Evolutionary conservation across 225 moss, liverwort and hornwort genomes (phyloP), one percentile per base, ranked within the genome.

Genomic region (Polytrichum formosum): DNA sequence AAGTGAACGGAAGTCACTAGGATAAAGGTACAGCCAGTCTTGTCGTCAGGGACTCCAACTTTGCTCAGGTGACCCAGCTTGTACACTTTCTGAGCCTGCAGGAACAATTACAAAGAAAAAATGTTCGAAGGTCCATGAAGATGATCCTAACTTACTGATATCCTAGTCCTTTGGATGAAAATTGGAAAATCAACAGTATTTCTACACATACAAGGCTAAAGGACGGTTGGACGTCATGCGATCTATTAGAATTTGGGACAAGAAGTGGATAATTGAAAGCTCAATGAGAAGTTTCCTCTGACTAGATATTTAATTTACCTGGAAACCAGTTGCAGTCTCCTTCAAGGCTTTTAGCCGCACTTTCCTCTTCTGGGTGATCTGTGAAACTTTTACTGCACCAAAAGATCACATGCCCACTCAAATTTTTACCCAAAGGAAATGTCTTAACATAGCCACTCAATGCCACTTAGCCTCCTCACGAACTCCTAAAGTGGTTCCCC

Each of bases 41-140:
- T 91, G 79, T 98, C 97, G 29, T 88, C 85, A 55, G 91, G 77
- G 69, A 94, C 84, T 53, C 92, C 97, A 28, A 98, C 75, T 89
- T 88, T 88, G 72, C 82, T 87, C 73, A 98, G 70, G 75, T 92
- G 88, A 70, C 78, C 90, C 85, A 98, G 75, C 74, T 91, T 94
- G 83, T 92, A 90, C 26, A 83, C 81, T 77, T 91, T 98, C 64
- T 90, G 88, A 61, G 82, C 80, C 97, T 98, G 88, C 74, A 81
- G 7, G 25, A 37, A n/a, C 65, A 56, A 16, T 58, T 17, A 65
- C 66, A 23, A 0, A 23, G 23, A 0, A 23, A 23, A 23, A 23
- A 67, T 62, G 29, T 10, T 17, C n/a, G 19, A 31, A 18, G 7
- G 55, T 22, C 31, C 67, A 29, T 75, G 30, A 28, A 25, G 46